phyloP scores from a whole-genome alignment of 306 rosid genomes.

The Lathyrus sativus region DNA sequence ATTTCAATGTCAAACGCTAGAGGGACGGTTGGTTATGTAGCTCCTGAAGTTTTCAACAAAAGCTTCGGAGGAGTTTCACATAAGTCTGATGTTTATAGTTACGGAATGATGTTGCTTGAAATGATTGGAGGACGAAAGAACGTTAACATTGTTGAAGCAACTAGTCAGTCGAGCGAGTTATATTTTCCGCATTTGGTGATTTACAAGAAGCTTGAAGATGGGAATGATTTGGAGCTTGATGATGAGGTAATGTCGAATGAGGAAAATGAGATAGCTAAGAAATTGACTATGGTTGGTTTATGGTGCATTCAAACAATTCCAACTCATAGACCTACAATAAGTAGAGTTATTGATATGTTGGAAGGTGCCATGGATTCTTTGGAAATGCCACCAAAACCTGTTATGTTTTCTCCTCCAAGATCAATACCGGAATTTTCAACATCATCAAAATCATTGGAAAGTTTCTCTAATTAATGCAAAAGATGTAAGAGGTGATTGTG shows the following conservation, averaged over 20 bases:
- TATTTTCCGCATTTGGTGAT: conserved; percentile 51
- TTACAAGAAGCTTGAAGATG: conserved; percentile 42
- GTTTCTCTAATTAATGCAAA: background rate
- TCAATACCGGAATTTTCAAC: conserved; percentile 38
- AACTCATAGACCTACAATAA: conserved; percentile 52
- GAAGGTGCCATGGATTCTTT: conserved; percentile 45
- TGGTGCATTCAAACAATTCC: conserved; percentile 60
- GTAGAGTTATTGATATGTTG: conserved; percentile 58
- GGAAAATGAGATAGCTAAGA: conserved; percentile 50
- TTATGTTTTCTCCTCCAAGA: conserved; percentile 42
- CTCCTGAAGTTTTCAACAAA: conserved; percentile 44
- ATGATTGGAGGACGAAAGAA: conserved; percentile 54
- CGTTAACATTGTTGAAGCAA: conserved; percentile 32
- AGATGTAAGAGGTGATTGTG: conserved; percentile 1
- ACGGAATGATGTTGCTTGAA: conserved; percentile 49
- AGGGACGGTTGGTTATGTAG: conserved; percentile 49
- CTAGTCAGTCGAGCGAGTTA: conserved; percentile 38
- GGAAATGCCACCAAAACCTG: conserved; percentile 60
- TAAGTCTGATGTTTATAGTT: conserved; percentile 55
- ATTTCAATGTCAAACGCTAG: conserved; percentile 50
- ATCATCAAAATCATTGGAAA: conserved; percentile 6
- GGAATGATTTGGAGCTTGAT: conserved; percentile 37
- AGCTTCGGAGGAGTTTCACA: conserved; percentile 55
- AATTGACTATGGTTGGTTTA: conserved; percentile 52
- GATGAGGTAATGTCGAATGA: conserved; percentile 21